phyloP scores from a whole-genome alignment of 2,329 filamentous ascomycete species.

The Pestalotiopsis sp. region DNA sequence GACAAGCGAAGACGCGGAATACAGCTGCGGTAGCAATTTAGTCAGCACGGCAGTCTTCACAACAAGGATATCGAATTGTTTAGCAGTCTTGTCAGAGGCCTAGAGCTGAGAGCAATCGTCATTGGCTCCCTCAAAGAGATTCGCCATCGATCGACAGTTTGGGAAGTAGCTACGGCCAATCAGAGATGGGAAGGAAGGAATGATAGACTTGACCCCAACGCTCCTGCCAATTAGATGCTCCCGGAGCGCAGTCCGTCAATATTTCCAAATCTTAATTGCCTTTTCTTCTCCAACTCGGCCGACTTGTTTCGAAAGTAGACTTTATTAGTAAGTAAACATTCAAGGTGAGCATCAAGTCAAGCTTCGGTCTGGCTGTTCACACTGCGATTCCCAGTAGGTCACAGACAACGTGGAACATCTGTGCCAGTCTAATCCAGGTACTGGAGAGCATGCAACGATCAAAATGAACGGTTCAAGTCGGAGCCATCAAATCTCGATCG shows the following conservation, averaged over 20 bases:
- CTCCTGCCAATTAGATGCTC: background rate
- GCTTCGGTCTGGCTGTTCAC: background rate
- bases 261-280: background rate
- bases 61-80: too few species aligned
- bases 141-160: background rate
- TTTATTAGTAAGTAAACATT: background rate
- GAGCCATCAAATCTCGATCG: background rate
- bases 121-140: too few species aligned
- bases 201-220: background rate
- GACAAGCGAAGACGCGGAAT: too few species aligned
- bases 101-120: too few species aligned
- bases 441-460: too few species aligned
- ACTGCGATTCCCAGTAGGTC: background rate
- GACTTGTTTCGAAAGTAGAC: background rate
- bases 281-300: background rate
- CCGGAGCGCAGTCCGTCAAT: background rate
- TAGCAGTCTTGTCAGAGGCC: too few species aligned
- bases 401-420: background rate
- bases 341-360: background rate
- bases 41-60: too few species aligned
- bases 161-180: background rate
- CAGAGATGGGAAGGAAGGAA: background rate
- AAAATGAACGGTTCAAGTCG: too few species aligned
- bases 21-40: too few species aligned
- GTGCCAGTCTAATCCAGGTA: too few species aligned